These are phyloP conservation scores for Plectranthus barbatus DNA, from an alignment of 257 asterid species.

Conservation along the genomic window DNA sequence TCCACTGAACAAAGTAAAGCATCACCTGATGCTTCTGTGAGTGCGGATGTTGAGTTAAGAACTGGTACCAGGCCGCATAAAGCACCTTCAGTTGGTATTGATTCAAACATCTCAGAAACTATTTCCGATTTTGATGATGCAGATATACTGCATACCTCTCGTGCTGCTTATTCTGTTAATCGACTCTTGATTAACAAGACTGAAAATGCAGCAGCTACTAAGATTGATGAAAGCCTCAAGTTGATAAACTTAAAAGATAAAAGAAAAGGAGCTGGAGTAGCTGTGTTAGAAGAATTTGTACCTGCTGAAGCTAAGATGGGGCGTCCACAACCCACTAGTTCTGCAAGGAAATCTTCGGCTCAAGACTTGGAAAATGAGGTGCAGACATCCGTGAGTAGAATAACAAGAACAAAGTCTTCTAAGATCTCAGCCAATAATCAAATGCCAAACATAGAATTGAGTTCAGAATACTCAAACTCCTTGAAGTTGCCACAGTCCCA, in stretches of 20 bases:
- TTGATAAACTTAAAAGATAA: slow-evolving; percentile 17
- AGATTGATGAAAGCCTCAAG: slow-evolving; percentile 18
- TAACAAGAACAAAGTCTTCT: slow-evolving; percentile 13
- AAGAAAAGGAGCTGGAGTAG: slow-evolving; percentile 19
- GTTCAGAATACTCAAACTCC: slow-evolving; percentile 25
- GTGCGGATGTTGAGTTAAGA: slow-evolving; percentile 22
- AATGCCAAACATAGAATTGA: slow-evolving; percentile 23
- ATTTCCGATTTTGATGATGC: slow-evolving; percentile 20
- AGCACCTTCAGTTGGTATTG: slow-evolving; percentile 14
- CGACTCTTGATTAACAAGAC: slow-evolving; percentile 10
- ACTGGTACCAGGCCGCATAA: slow-evolving; percentile 16
- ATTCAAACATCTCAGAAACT: slow-evolving; percentile 16
- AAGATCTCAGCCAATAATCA: slow-evolving; percentile 24
- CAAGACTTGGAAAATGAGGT: slow-evolving; percentile 18
- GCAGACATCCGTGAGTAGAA: slow-evolving; percentile 17
- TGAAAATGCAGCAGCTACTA: slow-evolving; percentile 14
- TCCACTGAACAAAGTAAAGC: slow-evolving; percentile 30
- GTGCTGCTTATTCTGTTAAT: slow-evolving; percentile 18
- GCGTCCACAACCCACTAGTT: slow-evolving; percentile 18
- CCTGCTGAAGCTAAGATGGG: slow-evolving; percentile 12
- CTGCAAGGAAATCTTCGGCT: slow-evolving; percentile 18
- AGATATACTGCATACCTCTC: slow-evolving; percentile 11
- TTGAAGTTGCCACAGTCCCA: slow-evolving; percentile 17
- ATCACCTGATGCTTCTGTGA: slow-evolving; percentile 26
- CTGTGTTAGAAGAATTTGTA: slow-evolving; percentile 13